These are phyloP conservation scores for Botryotinia convoluta DNA, from an alignment of 2,329 filamentous ascomycete species.

Conservation along the genomic window DNA sequence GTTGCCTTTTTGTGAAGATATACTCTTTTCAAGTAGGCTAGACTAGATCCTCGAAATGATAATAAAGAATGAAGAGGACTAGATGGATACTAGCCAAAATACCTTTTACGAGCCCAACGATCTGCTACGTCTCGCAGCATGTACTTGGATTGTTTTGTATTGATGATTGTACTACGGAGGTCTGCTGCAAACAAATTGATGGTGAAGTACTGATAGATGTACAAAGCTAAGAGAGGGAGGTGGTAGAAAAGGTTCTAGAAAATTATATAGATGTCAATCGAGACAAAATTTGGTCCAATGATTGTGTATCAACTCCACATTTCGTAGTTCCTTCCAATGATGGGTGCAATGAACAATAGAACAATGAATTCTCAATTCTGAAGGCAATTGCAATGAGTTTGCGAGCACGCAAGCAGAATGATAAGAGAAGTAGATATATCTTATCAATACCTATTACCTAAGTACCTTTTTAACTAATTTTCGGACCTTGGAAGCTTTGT, in stretches of 20 bases:
- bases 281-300: conserved; percentile 1
- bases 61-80: conserved; percentile 18
- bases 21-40: conserved; percentile 9
- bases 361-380: not conserved
- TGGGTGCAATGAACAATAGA: not conserved
- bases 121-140: conserved; percentile 55
- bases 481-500: not conserved
- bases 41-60: conserved; percentile 1
- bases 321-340: not conserved
- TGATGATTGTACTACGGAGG: not conserved
- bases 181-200: not conserved
- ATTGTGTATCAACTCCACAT: not conserved
- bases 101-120: conserved; percentile 47
- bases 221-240: not conserved
- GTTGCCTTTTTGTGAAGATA: conserved; percentile 14
- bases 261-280: not conserved
- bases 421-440: not conserved
- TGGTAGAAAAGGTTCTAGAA: conserved; percentile 6
- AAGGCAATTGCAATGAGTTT: not conserved
- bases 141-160: conserved; percentile 36
- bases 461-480: not conserved
- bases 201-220: not conserved
- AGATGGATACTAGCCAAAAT: conserved; percentile 41
- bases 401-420: not conserved
- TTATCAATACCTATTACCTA: conserved; percentile 7